Conservation (phyloP, 208 protist species). For the Crithidia bombi region DNA sequence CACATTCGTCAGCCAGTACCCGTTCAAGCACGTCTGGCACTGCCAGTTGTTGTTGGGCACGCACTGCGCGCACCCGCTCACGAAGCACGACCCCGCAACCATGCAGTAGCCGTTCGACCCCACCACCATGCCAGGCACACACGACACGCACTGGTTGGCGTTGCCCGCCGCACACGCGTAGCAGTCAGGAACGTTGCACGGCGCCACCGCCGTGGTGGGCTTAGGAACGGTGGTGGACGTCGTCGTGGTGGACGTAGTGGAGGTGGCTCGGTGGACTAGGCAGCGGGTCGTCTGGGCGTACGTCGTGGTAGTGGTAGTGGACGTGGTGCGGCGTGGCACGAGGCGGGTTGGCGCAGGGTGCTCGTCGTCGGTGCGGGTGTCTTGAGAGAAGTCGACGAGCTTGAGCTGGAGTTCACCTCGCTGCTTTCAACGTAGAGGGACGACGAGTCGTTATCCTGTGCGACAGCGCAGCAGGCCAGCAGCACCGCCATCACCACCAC, state of each 20-base stretch:
- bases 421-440: neutral
- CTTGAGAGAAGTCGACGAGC: too few species aligned
- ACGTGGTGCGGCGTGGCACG: too few species aligned
- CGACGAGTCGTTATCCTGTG: neutral
- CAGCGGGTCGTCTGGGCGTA: too few species aligned
- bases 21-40: conserved; percentile 4
- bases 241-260: neutral
- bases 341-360: too few species aligned
- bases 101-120: conserved; percentile 11
- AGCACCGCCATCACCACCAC: conserved; percentile 7
- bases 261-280: too few species aligned
- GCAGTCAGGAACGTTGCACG: conserved; percentile 11
- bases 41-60: conserved; percentile 1
- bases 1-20: conserved; percentile 3
- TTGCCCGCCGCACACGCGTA: conserved; percentile 3
- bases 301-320: too few species aligned
- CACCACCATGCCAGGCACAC: conserved; percentile 11
- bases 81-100: conserved; percentile 5
- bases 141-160: conserved; percentile 12
- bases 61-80: conserved; percentile 2
- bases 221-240: neutral
- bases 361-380: too few species aligned
- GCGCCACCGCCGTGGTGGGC: neutral
- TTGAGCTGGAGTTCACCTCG: too few species aligned
- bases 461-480: neutral